These are phyloP conservation scores for Phytopythium boreale DNA, from an alignment of 352 stramenopile species.

Conservation along the genomic window DNA sequence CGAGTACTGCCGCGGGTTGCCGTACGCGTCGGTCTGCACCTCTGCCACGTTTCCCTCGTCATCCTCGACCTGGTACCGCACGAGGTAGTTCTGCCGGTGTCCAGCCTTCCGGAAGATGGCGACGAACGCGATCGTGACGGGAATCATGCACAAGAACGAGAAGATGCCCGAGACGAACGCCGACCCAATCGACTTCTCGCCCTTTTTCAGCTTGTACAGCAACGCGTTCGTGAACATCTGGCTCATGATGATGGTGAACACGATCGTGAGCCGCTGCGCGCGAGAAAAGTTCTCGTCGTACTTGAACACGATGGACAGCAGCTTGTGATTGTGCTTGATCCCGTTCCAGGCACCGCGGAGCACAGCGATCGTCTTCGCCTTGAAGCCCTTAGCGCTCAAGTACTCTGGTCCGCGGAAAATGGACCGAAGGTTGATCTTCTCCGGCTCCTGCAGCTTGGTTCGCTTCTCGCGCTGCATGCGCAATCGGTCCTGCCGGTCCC, in stretches of 20 bases:
- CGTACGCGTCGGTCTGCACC: slow-evolving; percentile 65
- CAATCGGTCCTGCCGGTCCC: slow-evolving; percentile 46
- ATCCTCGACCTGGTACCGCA: slow-evolving; percentile 66
- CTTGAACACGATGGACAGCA: slow-evolving; percentile 67
- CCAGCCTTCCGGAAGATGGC: slow-evolving; percentile 76
- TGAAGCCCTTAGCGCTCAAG: slow-evolving; percentile 39
- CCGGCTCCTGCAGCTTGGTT: slow-evolving; percentile 28
- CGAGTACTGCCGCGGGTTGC: slow-evolving; percentile 44
- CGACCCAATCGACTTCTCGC: slow-evolving; percentile 40
- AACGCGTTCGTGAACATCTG: slow-evolving; percentile 73
- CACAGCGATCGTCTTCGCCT: slow-evolving; percentile 40
- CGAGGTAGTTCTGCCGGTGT: slow-evolving; percentile 50
- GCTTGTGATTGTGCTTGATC: slow-evolving; percentile 64
- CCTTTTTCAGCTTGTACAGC: slow-evolving; percentile 52
- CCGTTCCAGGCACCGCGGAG: slow-evolving; percentile 37
- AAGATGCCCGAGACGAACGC: slow-evolving; percentile 54
- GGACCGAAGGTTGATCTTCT: slow-evolving; percentile 53
- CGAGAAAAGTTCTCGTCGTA: slow-evolving; percentile 73
- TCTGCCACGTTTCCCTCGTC: slow-evolving; percentile 54
- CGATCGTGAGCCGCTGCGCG: slow-evolving; percentile 54
- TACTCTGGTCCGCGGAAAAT: slow-evolving; percentile 68
- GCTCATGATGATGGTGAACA: slow-evolving; percentile 69
- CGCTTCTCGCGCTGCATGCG: slow-evolving; percentile 33
- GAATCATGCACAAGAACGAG: slow-evolving; percentile 63
- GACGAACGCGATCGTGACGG: slow-evolving; percentile 57